These are phyloP conservation scores for Verticillium klebahnii DNA, from an alignment of 2,329 filamentous ascomycete genomes.

Conservation along the genomic window DNA sequence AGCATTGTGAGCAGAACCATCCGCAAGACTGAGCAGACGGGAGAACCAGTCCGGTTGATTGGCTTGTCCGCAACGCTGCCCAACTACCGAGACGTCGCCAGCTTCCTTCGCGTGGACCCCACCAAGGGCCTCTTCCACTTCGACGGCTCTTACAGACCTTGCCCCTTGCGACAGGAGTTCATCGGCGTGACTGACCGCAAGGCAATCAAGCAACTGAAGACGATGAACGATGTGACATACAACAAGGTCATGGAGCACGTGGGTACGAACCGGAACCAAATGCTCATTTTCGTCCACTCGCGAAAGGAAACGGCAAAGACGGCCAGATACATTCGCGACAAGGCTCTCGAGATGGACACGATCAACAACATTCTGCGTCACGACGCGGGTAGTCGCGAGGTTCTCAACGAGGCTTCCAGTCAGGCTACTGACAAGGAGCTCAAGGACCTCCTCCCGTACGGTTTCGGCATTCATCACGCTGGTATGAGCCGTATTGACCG, in stretches of 20 bases:
- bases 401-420: slow-evolving; percentile 79
- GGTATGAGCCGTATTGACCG: slow-evolving; percentile 96
- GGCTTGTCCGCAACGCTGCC: slow-evolving; percentile 93
- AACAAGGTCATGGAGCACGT: slow-evolving; percentile 97
- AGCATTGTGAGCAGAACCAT: slow-evolving; percentile 96
- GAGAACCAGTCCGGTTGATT: slow-evolving; percentile 85
- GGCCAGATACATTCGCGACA: slow-evolving; percentile 91
- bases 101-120: slow-evolving; percentile 85
- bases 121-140: slow-evolving; percentile 91
- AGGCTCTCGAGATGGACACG: slow-evolving; percentile 93
- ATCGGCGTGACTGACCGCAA: slow-evolving; percentile 97
- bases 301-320: slow-evolving; percentile 98
- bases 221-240: slow-evolving; percentile 99
- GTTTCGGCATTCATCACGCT: slow-evolving; percentile 97
- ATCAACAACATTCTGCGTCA: slow-evolving; percentile 93
- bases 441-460: slow-evolving; percentile 92
- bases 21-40: slow-evolving; percentile 87
- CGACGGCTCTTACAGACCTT: slow-evolving; percentile 88
- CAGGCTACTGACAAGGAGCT: slow-evolving; percentile 80
- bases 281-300: slow-evolving; percentile 98
- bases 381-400: slow-evolving; percentile 86
- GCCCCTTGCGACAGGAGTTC: slow-evolving; percentile 93
- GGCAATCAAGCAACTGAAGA: slow-evolving; percentile 97
- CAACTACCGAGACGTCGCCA: slow-evolving; percentile 94
- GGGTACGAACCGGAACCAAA: slow-evolving; percentile 87